Evolutionary conservation across 192 early-diverging fungal genomes (phyloP).

Genomic region (Coemansia sp.): DNA sequence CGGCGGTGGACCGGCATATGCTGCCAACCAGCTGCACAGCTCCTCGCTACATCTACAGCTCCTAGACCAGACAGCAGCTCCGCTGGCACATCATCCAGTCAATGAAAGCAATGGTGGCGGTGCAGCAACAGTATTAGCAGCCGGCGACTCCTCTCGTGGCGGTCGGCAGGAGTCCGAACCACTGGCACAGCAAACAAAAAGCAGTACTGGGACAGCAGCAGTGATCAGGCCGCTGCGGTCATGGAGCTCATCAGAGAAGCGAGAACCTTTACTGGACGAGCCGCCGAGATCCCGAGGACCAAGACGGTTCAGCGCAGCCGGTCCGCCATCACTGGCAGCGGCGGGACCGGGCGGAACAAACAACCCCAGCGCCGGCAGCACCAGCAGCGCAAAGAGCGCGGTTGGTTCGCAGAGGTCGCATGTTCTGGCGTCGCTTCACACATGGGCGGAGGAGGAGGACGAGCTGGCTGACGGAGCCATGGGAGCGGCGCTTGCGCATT

Average conservation of each 20-base stretch:
- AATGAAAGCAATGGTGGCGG: too few relatives aligned
- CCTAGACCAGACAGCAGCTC: neutral
- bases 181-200: neutral
- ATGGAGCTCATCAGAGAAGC: slow-evolving; percentile 54
- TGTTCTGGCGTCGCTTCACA: slow-evolving; percentile 37
- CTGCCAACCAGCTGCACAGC: neutral
- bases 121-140: too few relatives aligned
- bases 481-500: neutral
- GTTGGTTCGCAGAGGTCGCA: slow-evolving; percentile 33
- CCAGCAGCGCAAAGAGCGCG: slow-evolving; percentile 14
- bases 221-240: slow-evolving; percentile 37
- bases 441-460: slow-evolving; percentile 53
- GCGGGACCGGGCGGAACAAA: slow-evolving; percentile 1
- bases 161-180: neutral
- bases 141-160: neutral
- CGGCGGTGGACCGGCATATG: neutral
- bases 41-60: neutral
- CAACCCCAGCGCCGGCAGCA: neutral
- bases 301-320: slow-evolving; percentile 42
- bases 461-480: slow-evolving; percentile 16
- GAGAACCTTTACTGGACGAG: slow-evolving; percentile 22
- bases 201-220: neutral
- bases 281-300: slow-evolving; percentile 2
- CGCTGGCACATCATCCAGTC: neutral
- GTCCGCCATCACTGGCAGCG: slow-evolving; percentile 4